These are phyloP conservation scores for Leccinum sublutescens DNA, from an alignment of 768 basidiomycete genomes.

Conservation along the genomic window DNA sequence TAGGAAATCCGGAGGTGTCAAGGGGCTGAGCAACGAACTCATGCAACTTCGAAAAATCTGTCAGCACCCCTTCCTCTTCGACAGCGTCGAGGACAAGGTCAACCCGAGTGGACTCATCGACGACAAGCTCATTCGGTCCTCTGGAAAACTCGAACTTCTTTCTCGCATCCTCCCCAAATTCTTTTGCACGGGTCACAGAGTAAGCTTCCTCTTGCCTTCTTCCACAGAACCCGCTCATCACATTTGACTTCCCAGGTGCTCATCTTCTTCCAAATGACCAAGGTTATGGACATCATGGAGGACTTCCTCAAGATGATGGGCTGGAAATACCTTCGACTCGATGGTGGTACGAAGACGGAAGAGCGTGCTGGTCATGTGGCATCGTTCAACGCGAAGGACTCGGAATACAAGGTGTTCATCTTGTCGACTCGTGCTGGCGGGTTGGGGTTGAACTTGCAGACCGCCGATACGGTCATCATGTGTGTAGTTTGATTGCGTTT, in stretches of 20 bases:
- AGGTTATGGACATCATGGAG: conserved; percentile 98
- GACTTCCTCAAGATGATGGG: conserved; percentile 89
- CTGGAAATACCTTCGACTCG: conserved; percentile 88
- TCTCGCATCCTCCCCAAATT: conserved; percentile 93
- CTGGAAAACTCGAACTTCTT: conserved; percentile 93
- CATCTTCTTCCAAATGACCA: conserved; percentile 99
- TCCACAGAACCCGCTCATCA: not conserved
- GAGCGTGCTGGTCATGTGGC: conserved; percentile 87
- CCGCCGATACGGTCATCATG: conserved; percentile 96
- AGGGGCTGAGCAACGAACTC: conserved; percentile 89
- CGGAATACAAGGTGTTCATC: conserved; percentile 89
- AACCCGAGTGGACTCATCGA: conserved; percentile 80
- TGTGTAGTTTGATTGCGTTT: conserved; percentile 38
- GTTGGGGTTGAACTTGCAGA: conserved; percentile 91
- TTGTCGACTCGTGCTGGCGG: conserved; percentile 93
- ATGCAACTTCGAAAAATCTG: conserved; percentile 99
- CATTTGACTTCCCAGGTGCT: conserved; percentile 59
- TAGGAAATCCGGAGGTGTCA: conserved; percentile 76
- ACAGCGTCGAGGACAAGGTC: conserved; percentile 92
- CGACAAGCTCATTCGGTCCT: conserved; percentile 79
- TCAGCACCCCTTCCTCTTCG: conserved; percentile 96
- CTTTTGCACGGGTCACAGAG: conserved; percentile 88
- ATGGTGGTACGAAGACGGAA: conserved; percentile 95
- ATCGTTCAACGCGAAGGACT: conserved; percentile 85
- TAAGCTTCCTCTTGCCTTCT: conserved; percentile 31